Evolutionary conservation across 2,329 filamentous ascomycete genomes (phyloP).

Genomic region (Penicillium sp.): DNA sequence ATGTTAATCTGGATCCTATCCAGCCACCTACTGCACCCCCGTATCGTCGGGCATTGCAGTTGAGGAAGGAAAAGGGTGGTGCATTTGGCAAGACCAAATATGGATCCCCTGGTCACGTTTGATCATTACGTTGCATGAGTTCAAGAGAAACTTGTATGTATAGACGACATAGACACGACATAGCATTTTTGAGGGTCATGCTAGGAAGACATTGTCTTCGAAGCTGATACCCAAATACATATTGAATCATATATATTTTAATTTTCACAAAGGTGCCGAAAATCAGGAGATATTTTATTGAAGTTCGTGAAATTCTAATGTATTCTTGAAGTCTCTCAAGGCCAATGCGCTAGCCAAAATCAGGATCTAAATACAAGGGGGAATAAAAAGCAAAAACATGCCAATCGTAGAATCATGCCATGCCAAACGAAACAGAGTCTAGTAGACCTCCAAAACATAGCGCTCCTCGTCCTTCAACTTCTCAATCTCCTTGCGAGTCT

Average conservation of each 20-base stretch:
- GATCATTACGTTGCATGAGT: slow-evolving; percentile 10
- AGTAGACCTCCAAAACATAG: slow-evolving; percentile 97
- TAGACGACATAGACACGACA: slow-evolving; percentile 13
- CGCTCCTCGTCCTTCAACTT: slow-evolving; percentile 89
- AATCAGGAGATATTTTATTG: background rate
- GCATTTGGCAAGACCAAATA: slow-evolving; percentile 70
- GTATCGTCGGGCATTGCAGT: slow-evolving; percentile 85
- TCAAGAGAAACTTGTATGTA: slow-evolving; percentile 10
- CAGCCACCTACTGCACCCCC: slow-evolving; percentile 95
- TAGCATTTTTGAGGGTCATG: slow-evolving; percentile 3
- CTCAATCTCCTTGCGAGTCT: slow-evolving; percentile 88
- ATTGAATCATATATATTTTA: background rate
- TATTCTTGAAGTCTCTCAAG: slow-evolving; percentile 15
- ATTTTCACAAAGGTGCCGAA: background rate
- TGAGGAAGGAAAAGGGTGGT: slow-evolving; percentile 71
- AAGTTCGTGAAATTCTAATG: slow-evolving; percentile 4
- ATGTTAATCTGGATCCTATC: slow-evolving; percentile 84
- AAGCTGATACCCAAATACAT: slow-evolving; percentile 17
- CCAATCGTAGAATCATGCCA: slow-evolving; percentile 16
- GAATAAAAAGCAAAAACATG: slow-evolving; percentile 16
- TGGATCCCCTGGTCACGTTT: slow-evolving; percentile 24
- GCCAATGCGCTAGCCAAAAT: slow-evolving; percentile 20
- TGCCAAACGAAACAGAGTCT: slow-evolving; percentile 30
- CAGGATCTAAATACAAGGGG: slow-evolving; percentile 15
- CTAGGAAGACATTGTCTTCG: slow-evolving; percentile 2